Evolutionary conservation across 208 protist genomes (phyloP), one percentile per base, ranked within the genome.

Genomic region (Balamuthia mandrillaris): DNA sequence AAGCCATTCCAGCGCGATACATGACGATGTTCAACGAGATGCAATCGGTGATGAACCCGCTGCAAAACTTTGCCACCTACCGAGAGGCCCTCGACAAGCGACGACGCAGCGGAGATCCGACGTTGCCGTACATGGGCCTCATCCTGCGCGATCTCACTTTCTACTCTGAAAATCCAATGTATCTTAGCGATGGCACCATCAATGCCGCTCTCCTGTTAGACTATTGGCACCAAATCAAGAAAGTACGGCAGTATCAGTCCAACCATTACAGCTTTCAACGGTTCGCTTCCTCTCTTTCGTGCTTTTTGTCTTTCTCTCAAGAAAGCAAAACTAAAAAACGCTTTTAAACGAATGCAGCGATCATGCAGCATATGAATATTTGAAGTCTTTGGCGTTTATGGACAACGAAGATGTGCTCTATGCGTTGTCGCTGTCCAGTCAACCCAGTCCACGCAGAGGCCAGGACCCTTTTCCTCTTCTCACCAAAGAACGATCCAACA

Each of bases 141-240:
- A 56, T 58, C 68, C 68, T 78, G 44, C 68, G 68, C 18, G 47
- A 78, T n/a, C 68, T 78, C 21, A 78, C 68, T 33, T 78, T 56
- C 68, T 33, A 56, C 44, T 35, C 47, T 56, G 68, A 78, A 33
- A 79, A 79, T 58, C 70, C 42, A 5, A 31, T 47, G 29, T 79
- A 79, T 21, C 16, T 12, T 2, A 39, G 29, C 3, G 70, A 79
- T 31, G 42, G 42, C 14, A 49, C 65, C 9, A 79, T 79, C 70
- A 79, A 79, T 27, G 21, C 58, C 31, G 16, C 4, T 0, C 29
- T 37, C 47, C 51, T 79, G 49, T 29, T 60, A 31, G 29, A 60
- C 12, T 47, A 33, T 31, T 24, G 9, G 12, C 21, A 16, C 9
- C n/a, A n/a, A n/a, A n/a, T n/a, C n/a, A n/a, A n/a, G n/a, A n/a